Base-by-base conservation (phyloP, 148 eudicot genomes). In the Gaultheria prostrata region DNA sequence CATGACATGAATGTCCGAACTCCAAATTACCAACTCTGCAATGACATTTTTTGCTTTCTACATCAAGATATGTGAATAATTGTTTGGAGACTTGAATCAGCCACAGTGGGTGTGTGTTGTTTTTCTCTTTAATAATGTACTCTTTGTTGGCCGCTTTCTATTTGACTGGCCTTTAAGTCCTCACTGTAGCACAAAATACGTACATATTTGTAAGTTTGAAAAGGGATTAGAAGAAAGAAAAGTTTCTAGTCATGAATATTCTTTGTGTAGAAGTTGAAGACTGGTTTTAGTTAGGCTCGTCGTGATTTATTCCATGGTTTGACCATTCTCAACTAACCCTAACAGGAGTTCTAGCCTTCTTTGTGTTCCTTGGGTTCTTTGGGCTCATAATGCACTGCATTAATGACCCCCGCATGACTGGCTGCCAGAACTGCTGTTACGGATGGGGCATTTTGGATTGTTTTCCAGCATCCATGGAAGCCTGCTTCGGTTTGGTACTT, bases 361-460 rank as follows among this genome's bases (percentile, higher is more conserved):
- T 95, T 87, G 95, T 95, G 92, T 87, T 93, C 80, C 90, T 95
- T 65, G 98, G 98, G 21, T 91, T 95, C 77, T 87, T 91, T 65
- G 98, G 98, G 48, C 89, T 95, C 82, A 87, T 92, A 82, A 84
- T 95, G 80, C 98, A 95, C 78, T 95, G 97, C 90, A 85, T 86
- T 54, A 91, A 82, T 77, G 94, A 95, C 80, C 98, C 95, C 7
- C 90, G 90, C 39, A 83, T 90, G 90, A 95, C 93, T 86, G 95
- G 98, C 78, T 95, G 97, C 88, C 97, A 95, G 74, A 91, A 92
- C 85, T 95, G 98, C 88, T 93, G 95, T 85, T 93, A 90, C 81
- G 98, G 98, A 50, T 93, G 98, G 92, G 97, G 97, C 21, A 89
- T 93, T 80, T 85, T 93, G 92, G 98, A 92, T 83, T 91, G 95